Percentiles rank a stretch among this genome's conserved stretches.
Evolutionary conservation across 2,329 filamentous ascomycete species (phyloP).

Genomic region (Aspergillus cejpii): DNA sequence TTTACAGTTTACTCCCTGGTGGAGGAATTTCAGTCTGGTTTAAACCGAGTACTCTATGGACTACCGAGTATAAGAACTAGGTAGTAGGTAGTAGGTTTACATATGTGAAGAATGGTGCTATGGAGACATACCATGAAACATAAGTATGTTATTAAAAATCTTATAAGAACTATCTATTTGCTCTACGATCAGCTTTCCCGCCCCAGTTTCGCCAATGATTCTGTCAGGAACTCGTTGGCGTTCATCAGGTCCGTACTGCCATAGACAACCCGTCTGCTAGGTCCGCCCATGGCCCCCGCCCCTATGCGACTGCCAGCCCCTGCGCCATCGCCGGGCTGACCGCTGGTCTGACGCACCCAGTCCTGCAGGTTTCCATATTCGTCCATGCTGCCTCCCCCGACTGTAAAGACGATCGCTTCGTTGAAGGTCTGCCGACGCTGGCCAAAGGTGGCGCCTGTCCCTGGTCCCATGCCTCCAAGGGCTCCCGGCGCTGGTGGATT

Average conservation of each 20-base stretch:
- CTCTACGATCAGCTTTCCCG: conserved; percentile 45
- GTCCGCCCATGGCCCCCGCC: conserved; percentile 41
- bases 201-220: conserved; percentile 53
- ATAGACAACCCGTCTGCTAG: conserved; percentile 79
- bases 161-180: no score
- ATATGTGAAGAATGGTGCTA: no score
- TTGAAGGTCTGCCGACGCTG: conserved; percentile 83
- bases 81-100: no score
- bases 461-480: conserved; percentile 46
- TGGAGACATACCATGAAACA: no score
- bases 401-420: conserved; percentile 88
- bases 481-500: conserved; percentile 41
- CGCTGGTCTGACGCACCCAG: conserved; percentile 73
- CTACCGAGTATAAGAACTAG: no score
- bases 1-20: no score
- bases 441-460: conserved; percentile 78
- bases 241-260: conserved; percentile 75
- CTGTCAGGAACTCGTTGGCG: conserved; percentile 54
- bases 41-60: no score
- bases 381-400: conserved; percentile 95
- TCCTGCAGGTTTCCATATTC: conserved; percentile 97
- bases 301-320: conserved; percentile 26
- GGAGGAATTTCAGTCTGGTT: no score
- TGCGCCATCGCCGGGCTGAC: conserved; percentile 46
- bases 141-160: neutral